These are phyloP conservation scores for Pisolithus microcarpus DNA, from an alignment of 768 basidiomycete genomes.

Conservation along the genomic window DNA sequence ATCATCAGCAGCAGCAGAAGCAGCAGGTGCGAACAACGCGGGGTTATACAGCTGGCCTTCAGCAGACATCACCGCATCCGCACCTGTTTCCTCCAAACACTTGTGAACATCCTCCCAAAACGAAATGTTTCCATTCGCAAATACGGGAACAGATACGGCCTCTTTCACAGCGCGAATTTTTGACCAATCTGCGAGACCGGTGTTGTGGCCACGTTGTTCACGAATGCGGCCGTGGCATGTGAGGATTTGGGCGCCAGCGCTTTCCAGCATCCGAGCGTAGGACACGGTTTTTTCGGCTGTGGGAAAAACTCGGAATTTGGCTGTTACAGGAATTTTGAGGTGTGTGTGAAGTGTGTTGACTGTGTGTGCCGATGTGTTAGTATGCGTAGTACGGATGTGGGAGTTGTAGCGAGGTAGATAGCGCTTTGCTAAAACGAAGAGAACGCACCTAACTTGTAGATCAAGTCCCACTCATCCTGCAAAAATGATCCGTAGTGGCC, in stretches of 20 bases:
- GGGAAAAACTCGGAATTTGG: conserved; percentile 90
- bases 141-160: conserved; percentile 86
- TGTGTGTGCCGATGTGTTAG: conserved; percentile 23
- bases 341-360: conserved; percentile 83
- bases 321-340: conserved; percentile 87
- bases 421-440: background rate
- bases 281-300: conserved; percentile 81
- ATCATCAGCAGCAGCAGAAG: too few species aligned
- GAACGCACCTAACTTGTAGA: conserved; percentile 59
- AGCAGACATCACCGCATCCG: conserved; percentile 90
- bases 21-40: conserved; percentile 52
- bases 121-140: conserved; percentile 95
- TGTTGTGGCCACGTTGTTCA: conserved; percentile 84
- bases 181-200: conserved; percentile 81
- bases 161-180: conserved; percentile 89
- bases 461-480: conserved; percentile 66
- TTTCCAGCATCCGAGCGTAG: conserved; percentile 94
- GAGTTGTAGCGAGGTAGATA: background rate
- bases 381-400: too few species aligned
- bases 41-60: conserved; percentile 95
- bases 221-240: conserved; percentile 89
- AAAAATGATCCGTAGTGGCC: conserved; percentile 82
- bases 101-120: conserved; percentile 74
- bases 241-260: conserved; percentile 90
- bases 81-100: conserved; percentile 79